Conservation (phyloP, 495 filamentous ascomycete species). For the Neurospora sp. region DNA sequence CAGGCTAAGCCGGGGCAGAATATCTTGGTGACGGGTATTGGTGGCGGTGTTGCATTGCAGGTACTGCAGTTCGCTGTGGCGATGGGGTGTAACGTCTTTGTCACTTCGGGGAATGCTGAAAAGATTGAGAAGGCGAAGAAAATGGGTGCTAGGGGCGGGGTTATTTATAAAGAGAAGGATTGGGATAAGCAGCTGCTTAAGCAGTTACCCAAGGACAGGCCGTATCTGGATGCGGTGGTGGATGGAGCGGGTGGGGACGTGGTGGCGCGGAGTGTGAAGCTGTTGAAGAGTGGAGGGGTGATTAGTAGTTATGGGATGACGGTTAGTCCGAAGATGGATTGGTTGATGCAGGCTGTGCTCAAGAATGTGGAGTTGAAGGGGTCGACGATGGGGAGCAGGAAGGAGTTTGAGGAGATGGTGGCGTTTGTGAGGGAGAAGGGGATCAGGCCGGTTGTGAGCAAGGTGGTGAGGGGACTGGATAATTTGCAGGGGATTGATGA, state of each 20-base stretch:
- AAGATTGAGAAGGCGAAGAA: slow-evolving; percentile 56
- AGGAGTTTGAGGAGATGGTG: slow-evolving; percentile 69
- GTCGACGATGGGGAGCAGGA: slow-evolving; percentile 65
- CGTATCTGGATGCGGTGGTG: slow-evolving; percentile 57
- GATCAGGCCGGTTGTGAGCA: slow-evolving; percentile 54
- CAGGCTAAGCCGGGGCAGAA: slow-evolving; percentile 51
- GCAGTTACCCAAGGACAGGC: slow-evolving; percentile 46
- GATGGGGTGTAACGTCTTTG: slow-evolving; percentile 55
- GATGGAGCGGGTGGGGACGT: slow-evolving; percentile 73
- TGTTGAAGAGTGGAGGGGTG: slow-evolving; percentile 55
- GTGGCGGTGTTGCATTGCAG: slow-evolving; percentile 67
- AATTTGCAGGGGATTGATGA: slow-evolving; percentile 55
- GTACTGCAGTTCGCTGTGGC: slow-evolving; percentile 60
- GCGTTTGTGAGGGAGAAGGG: slow-evolving; percentile 54
- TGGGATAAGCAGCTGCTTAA: slow-evolving; percentile 61
- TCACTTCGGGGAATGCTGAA: slow-evolving; percentile 52
- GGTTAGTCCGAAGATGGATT: slow-evolving; percentile 60
- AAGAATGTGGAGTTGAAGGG: slow-evolving; percentile 66
- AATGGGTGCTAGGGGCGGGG: slow-evolving; percentile 60
- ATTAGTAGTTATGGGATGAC: slow-evolving; percentile 74
- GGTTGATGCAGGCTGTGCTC: slow-evolving; percentile 58
- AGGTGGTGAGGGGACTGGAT: slow-evolving; percentile 52
- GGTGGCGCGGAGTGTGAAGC: slow-evolving; percentile 43
- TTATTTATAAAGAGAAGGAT: slow-evolving; percentile 50
- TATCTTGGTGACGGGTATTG: slow-evolving; percentile 67